A percentile compares a stretch with the other conserved stretches of the same genome.
Conservation (phyloP, 2,329 filamentous ascomycete genomes). For the Aurifilum marmelostoma region DNA sequence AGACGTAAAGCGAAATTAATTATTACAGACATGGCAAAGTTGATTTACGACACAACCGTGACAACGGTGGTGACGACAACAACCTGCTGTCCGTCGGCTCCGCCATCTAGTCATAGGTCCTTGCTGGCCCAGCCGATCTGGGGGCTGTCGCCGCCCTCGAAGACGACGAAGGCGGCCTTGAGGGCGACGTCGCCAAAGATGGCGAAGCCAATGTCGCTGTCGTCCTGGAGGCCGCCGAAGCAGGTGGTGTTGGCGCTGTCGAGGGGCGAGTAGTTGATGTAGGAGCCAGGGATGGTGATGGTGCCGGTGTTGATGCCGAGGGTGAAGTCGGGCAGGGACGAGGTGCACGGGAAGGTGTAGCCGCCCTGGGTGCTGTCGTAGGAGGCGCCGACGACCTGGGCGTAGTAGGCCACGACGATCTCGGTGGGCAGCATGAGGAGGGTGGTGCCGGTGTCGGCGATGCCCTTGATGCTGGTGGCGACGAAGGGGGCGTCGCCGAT, state of each 20-base stretch:
- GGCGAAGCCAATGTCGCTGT: slow-evolving; percentile 34
- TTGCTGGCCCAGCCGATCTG: slow-evolving; percentile 47
- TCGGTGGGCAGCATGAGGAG: slow-evolving; percentile 54
- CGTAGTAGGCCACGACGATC: slow-evolving; percentile 56
- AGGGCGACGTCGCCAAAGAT: slow-evolving; percentile 39
- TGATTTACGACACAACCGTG: slow-evolving; percentile 6
- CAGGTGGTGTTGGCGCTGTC: slow-evolving; percentile 35
- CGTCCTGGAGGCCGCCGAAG: slow-evolving; percentile 42
- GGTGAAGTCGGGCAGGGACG: slow-evolving; percentile 40
- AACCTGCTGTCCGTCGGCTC: slow-evolving; percentile 16
- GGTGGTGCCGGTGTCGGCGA: slow-evolving; percentile 63
- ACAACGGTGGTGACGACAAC: slow-evolving; percentile 24
- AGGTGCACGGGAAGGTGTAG: slow-evolving; percentile 47
- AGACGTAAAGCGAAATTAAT: too few species aligned
- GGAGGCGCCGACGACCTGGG: slow-evolving; percentile 48
- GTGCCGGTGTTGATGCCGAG: slow-evolving; percentile 40
- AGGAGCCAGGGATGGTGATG: slow-evolving; percentile 42
- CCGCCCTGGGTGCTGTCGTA: slow-evolving; percentile 41
- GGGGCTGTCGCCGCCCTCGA: slow-evolving; percentile 40
- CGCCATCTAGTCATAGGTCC: slow-evolving; percentile 27
- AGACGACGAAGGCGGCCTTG: slow-evolving; percentile 40
- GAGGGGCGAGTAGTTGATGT: slow-evolving; percentile 41
- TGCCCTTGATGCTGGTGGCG: slow-evolving; percentile 43
- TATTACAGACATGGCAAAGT: slow-evolving; percentile 1
- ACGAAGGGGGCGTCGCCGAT: slow-evolving; percentile 43